These are phyloP conservation scores for Pseudogymnoascus sp. DNA, from an alignment of 2,329 filamentous ascomycete genomes.

Conservation along the genomic window DNA sequence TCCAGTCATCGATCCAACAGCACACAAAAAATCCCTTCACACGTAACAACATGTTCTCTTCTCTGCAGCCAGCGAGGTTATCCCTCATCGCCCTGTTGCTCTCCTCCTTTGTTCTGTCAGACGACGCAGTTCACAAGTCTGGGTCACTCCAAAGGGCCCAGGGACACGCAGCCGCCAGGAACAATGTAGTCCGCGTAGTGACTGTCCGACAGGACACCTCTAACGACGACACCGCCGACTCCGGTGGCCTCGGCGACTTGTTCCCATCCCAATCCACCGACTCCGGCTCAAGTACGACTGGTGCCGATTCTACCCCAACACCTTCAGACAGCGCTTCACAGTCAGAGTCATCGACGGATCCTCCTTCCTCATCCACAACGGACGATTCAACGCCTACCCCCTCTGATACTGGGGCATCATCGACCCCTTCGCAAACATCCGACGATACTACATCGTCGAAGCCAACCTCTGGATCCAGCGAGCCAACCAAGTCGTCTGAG, in stretches of 20 bases:
- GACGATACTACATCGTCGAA: not conserved
- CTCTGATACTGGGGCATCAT: not conserved
- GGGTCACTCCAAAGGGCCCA: not conserved
- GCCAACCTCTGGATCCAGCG: not conserved
- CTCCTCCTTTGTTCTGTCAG: not conserved
- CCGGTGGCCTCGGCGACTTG: not conserved
- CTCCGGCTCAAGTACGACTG: not conserved
- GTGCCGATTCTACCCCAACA: not conserved
- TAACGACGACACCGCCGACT: not conserved
- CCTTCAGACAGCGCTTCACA: not conserved
- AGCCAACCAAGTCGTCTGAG: not conserved
- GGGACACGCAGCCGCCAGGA: not conserved
- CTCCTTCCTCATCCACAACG: not conserved
- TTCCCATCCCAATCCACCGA: not conserved
- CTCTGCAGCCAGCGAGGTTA: not conserved
- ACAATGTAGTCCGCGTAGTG: not conserved
- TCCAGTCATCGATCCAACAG: not conserved
- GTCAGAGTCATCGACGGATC: not conserved
- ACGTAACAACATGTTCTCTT: not conserved
- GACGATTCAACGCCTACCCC: not conserved
- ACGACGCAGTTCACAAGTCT: not conserved
- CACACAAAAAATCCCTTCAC: not conserved
- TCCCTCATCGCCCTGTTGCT: not conserved
- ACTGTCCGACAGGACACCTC: not conserved
- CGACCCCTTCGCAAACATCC: not conserved